A percentile compares a stretch with the other conserved stretches of the same genome.
Conservation (phyloP, 257 asterid species). For the Nicotiana benthamiana region DNA sequence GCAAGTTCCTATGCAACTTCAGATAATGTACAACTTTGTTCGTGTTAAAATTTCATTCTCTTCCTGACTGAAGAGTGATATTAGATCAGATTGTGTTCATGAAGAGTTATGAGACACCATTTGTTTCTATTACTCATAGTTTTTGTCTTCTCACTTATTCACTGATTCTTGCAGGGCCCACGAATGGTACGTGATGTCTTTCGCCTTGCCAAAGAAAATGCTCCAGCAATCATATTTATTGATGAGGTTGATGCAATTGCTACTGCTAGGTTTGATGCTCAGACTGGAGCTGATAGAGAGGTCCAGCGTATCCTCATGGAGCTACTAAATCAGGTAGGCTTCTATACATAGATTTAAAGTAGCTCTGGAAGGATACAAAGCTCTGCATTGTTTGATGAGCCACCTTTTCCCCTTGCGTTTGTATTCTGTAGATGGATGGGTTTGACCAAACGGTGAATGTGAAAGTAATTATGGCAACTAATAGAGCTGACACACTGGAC, state of each 20-base stretch:
- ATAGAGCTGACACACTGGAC: slow-evolving; percentile 84
- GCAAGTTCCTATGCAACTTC: background rate
- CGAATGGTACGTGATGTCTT: slow-evolving; percentile 8
- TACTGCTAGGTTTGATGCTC: slow-evolving; percentile 88
- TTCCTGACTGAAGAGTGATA: background rate
- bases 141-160: background rate
- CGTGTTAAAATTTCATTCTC: background rate
- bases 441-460: slow-evolving; percentile 87
- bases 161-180: slow-evolving; percentile 9
- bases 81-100: background rate
- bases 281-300: slow-evolving; percentile 75
- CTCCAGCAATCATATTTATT: slow-evolving; percentile 31
- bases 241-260: slow-evolving; percentile 91
- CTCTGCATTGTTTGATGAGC: background rate
- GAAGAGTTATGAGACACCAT: background rate
- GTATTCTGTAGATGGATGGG: slow-evolving; percentile 69
- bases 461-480: slow-evolving; percentile 86
- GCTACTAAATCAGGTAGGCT: slow-evolving; percentile 46
- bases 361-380: background rate
- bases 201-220: slow-evolving; percentile 8
- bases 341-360: background rate
- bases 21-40: background rate
- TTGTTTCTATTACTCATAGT: background rate
- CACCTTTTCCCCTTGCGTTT: background rate
- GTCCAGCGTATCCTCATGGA: slow-evolving; percentile 9